Evolutionary conservation across 2,329 filamentous ascomycete genomes (phyloP), one percentile per base, ranked within the genome.

Genomic region (Aureobasidium melanogenum): DNA sequence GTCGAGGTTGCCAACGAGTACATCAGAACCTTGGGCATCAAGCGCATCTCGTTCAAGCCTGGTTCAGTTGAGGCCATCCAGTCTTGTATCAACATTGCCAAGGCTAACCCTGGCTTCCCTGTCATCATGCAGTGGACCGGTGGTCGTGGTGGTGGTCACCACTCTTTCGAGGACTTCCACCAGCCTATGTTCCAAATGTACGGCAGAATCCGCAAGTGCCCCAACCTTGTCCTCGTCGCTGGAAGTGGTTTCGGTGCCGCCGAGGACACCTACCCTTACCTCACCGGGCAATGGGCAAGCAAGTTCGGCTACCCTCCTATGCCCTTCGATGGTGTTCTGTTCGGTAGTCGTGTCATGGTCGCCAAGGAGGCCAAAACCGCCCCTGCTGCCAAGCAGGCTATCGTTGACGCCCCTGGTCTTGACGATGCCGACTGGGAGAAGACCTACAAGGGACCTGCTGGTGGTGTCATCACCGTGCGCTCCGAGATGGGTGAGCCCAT

Each of bases 401-500:
- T 97, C 69, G 87, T 89, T 41, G 89, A 92, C 64, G 91, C 92
- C 4, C 84, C 86, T 63, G 92, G 92, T 72, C 80, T 96, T 38
- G 88, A 88, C 55, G 91, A 97, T 70, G 75, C 74, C 64, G 82
- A 93, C 67, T 97, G 92, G 92, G 91, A 96, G 76, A 87, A 92
- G 77, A 95, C 91, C 5, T 96, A 96, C 80, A 91, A 93, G 78
- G 90, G 89, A 19, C 82, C 91, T 28, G 88, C 92, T 62, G 94
- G 94, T 69, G 94, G 94, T 73, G 86, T 99, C 65, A 93, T 99
- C 69, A 99, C 94, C 30, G 94, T 99, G 52, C 86, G 91, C 66
- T 99, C 94, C 1, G 94, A 99, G 77, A 99, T 99, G 95, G 95
- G 94, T 48, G 94, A 99, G 80, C 95, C 94, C 6, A 99, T 99